Base-by-base conservation (phyloP, 106 monocot species). In the Allium cepa region DNA sequence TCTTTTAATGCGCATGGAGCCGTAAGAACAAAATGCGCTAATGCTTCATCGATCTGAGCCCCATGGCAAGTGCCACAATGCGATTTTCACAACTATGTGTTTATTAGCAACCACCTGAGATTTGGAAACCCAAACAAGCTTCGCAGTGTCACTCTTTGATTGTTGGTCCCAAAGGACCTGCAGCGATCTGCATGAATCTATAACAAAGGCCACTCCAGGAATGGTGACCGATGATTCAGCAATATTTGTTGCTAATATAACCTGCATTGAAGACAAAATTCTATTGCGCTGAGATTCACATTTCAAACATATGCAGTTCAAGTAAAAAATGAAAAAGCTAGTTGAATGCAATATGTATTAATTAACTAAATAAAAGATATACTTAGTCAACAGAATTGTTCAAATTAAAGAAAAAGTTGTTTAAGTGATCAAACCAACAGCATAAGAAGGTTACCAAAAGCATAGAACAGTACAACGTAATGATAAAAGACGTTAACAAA, bases 171-270 rank as follows among this genome's bases (percentile, higher is more conserved):
- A 88, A 74, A 80, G 74, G 1, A 93, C 81, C 71, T 88, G 85
- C 49, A 93, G 75, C 56, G 88, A 88, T 80, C 92, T 82, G 62
- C 88, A 93, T 47, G 92, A 93, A 72, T 93, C 88, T 17, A 93
- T 88, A 9, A 93, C 83, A 81, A 83, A 85, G 14, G 92, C 92
- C 26, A 88, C 83, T 11, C 85, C 92, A 10, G 92, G 92, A 22
- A 93, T 93, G 52, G 92, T 93, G 50, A 93, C 88, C 14, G 92
- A 93, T 63, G 92, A 93, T 78, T 93, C 92, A 62, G 92, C 92
- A 77, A 93, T 93, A 73, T 93, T 93, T 74, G 92, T 93, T 36
- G 88, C 88, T 53, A 93, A 72, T 70, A 93, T 93, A 53, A 93
- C 92, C 92, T 93, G 73, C 12, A 64, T 53, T 71, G 48, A 16